Evolutionary conservation across 2,329 filamentous ascomycete genomes (phyloP), one percentile per base, ranked within the genome.

Genomic region (Huntiella decipiens): DNA sequence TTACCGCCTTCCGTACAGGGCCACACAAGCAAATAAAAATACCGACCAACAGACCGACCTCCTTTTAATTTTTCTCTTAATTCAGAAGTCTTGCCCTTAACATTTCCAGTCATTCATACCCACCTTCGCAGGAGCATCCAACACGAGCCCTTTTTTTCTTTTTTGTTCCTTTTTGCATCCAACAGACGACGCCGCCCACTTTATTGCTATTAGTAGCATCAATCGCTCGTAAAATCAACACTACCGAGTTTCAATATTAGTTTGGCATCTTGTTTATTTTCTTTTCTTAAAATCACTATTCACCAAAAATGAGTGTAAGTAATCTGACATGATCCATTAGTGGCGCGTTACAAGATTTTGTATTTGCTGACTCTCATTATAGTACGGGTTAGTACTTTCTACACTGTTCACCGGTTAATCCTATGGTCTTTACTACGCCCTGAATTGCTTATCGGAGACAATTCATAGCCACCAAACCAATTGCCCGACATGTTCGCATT

Each of bases 21-120:
- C 13, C 7, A 17, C 15, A 37, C 22, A 42, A 39, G 34, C 34
- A 41, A 32, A 39, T 44, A 37, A 35, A 19, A 39, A 11, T 32
- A 17, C 17, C 43, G 44, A 35, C 19, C 22, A 37, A 38, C 16
- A 16, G 39, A 44, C 17, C 40, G 19, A 34, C 43, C 46, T 48
- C 46, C 46, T 48, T 28, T 48, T 48, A 48, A 48, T 48, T 48
- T 47, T 43, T 37, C 19, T 33, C 15, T 41, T 41, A 41, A 41
- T 41, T 31, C 39, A 41, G 15, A 38, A 19, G 4, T 31, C 10
- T 10, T 4, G 6, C 22, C 38, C 7, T 19, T 8, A 41, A 31
- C 12, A 43, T 17, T 17, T n/a, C 38, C 4, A 11, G 17, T 19
- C 17, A 19, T 19, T 4, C 32, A 5, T 5, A 19, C 19, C 17